These are phyloP conservation scores for Tolypocladium nubicola DNA, from an alignment of 2,329 filamentous ascomycete genomes.

Conservation along the genomic window DNA sequence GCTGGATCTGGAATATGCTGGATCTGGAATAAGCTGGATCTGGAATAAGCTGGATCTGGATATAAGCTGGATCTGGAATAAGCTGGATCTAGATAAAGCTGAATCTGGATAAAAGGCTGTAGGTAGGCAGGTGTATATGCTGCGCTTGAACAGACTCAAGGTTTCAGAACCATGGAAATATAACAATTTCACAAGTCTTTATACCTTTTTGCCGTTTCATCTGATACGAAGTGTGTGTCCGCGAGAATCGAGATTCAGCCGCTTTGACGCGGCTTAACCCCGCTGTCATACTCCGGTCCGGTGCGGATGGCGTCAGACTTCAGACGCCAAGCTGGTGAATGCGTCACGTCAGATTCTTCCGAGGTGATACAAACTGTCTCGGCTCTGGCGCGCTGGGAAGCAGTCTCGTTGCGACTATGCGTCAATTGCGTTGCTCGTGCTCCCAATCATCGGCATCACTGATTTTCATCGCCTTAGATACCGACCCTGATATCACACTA, in stretches of 20 bases:
- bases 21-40: too few species aligned
- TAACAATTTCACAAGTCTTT: background rate
- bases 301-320: background rate
- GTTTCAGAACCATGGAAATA: background rate
- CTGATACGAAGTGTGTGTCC: too few species aligned
- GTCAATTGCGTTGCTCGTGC: background rate
- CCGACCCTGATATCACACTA: background rate
- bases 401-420: background rate
- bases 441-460: background rate
- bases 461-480: background rate
- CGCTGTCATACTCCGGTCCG: background rate
- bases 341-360: background rate
- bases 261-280: background rate
- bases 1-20: too few species aligned
- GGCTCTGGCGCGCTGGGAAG: background rate
- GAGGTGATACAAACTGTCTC: background rate
- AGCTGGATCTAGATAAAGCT: too few species aligned
- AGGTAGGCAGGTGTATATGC: background rate
- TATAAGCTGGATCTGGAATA: too few species aligned
- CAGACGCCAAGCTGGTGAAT: background rate
- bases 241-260: background rate
- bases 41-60: too few species aligned
- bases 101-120: too few species aligned
- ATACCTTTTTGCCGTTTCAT: background rate
- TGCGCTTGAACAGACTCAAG: background rate